Percentiles rank a stretch among this genome's conserved stretches.
phyloP scores from a whole-genome alignment of 2,329 filamentous ascomycete species.

The Penicillium rolfsii region DNA sequence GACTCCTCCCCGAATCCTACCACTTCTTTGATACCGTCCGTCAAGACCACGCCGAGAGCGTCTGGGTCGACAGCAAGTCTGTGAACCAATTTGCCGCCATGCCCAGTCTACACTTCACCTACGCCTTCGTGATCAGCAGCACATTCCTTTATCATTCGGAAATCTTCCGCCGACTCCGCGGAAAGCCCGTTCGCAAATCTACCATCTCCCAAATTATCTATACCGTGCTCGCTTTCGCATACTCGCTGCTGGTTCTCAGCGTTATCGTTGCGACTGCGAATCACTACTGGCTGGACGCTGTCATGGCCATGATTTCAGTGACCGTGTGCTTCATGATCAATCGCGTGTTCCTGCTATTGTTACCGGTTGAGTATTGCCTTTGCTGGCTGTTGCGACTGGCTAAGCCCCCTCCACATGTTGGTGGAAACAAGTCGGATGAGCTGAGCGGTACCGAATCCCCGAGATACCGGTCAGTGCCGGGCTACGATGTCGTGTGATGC shows the following conservation, averaged over 20 bases:
- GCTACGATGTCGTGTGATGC: constrained; percentile 6
- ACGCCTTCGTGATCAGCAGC: constrained; percentile 59
- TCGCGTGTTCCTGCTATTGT: constrained; percentile 53
- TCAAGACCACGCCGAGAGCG: constrained; percentile 55
- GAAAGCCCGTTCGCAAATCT: constrained; percentile 47
- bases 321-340: constrained; percentile 54
- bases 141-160: constrained; percentile 59
- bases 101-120: constrained; percentile 62
- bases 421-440: constrained; percentile 1
- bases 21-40: constrained; percentile 67
- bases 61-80: constrained; percentile 60
- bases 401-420: constrained; percentile 46
- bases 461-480: constrained; percentile 1
- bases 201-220: constrained; percentile 50
- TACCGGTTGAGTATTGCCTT: constrained; percentile 57
- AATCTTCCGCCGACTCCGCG: constrained; percentile 50
- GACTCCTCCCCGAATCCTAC: constrained; percentile 62
- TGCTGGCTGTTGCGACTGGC: constrained; percentile 54
- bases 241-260: constrained; percentile 54
- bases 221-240: constrained; percentile 51
- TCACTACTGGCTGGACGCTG: constrained; percentile 61
- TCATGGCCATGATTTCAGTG: constrained; percentile 55
- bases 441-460: not conserved
- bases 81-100: constrained; percentile 63
- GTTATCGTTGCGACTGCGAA: constrained; percentile 63